Base-by-base conservation (phyloP, 2,329 filamentous ascomycete genomes). In the Stemphylium lycopersici region DNA sequence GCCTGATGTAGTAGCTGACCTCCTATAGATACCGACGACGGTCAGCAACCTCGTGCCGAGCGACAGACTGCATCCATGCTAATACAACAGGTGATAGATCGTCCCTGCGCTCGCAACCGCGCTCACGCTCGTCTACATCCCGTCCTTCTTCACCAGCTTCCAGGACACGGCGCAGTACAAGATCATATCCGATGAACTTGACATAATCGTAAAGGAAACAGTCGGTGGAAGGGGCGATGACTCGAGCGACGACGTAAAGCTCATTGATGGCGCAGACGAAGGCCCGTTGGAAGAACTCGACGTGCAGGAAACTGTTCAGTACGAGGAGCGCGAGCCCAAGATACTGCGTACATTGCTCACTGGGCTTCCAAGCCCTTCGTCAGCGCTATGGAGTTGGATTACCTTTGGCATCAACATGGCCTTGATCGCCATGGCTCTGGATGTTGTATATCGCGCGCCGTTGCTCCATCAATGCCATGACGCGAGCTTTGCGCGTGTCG, bases 401-500 rank as follows among this genome's bases (percentile, higher is more conserved):
- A 90, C 90, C 0, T 84, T 92, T 46, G 75, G 87, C 24, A 83
- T 95, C 71, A 98, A 98, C 72, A 69, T 86, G 15, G 76, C 83
- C 2, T 78, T 95, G 36, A 81, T 91, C 5, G 79, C 84, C 7
- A 84, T 93, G 75, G 84, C 88, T 0, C 81, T 88, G 22, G 95
- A 99, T 73, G 84, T 93, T 34, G 81, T 96, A 12, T 92, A 90
- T 69, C 85, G 90, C 16, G 88, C 89, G 2, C 85, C 86, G 10
- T 74, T 88, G 55, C 83, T 89, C 31, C 83, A 96, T 72, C 86
- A 88, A 3, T 86, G 82, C 22, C 79, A 90, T 24, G 87, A 96
- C 61, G 79, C 96, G 10, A 90, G 92, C 0, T 96, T 99, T 72
- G 90, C 90, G 36, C 85, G 95, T 7, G 80, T 96, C 13, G 95